A percentile compares a stretch with the other conserved stretches of the same genome.
phyloP scores from a whole-genome alignment of 2,329 filamentous ascomycete species.

The Epichloe hybrida region DNA sequence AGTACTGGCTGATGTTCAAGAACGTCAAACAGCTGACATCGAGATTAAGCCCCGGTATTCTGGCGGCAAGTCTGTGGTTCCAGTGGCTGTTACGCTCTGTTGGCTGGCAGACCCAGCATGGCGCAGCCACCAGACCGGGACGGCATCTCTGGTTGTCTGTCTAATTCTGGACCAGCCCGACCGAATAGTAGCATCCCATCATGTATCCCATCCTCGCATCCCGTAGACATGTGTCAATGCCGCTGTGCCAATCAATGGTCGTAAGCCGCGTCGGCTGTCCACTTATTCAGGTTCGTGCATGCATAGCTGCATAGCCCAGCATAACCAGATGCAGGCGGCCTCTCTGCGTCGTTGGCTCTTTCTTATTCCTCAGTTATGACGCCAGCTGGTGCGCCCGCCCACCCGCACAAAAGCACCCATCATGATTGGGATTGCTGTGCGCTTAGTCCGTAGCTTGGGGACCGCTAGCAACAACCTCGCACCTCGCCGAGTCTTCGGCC shows the following conservation, averaged over 20 bases:
- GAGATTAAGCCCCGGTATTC: neutral
- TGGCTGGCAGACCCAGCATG: conserved; percentile 11
- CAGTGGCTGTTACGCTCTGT: neutral
- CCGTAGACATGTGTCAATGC: neutral
- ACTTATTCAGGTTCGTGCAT: conserved; percentile 3
- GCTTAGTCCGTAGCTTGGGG: neutral
- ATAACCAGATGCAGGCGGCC: conserved; percentile 7
- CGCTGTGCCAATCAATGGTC: neutral
- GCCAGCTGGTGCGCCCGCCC: conserved; percentile 6
- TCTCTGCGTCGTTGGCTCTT: conserved; percentile 3
- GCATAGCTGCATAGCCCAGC: conserved; percentile 1
- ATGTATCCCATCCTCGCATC: neutral
- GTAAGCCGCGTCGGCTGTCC: conserved; percentile 1
- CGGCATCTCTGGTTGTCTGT: conserved; percentile 14
- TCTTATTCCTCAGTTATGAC: neutral
- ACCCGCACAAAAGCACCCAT: conserved; percentile 17
- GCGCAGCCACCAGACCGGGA: conserved; percentile 20
- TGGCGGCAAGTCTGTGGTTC: neutral
- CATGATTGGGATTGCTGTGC: conserved; percentile 8
- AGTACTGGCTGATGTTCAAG: too few relatives aligned
- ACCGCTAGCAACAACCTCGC: neutral
- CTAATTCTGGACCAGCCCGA: conserved; percentile 20
- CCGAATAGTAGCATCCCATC: neutral
- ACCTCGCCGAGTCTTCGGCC: neutral
- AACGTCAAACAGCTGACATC: neutral